phyloP scores from a whole-genome alignment of 768 basidiomycete species.

The Leccinum aurantiacum region DNA sequence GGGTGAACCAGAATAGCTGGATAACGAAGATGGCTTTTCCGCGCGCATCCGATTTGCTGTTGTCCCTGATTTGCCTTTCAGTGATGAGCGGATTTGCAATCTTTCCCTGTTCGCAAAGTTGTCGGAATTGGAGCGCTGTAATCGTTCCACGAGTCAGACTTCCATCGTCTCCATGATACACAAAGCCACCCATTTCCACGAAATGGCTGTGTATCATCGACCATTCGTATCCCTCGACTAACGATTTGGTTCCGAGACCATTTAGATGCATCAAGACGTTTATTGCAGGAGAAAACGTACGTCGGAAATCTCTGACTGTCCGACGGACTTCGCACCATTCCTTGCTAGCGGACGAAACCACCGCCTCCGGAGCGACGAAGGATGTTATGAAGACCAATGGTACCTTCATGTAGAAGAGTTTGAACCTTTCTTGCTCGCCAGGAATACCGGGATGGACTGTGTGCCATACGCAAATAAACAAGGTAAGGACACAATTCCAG shows the following conservation, averaged over 20 bases:
- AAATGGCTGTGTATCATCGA: not conserved
- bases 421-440: not conserved
- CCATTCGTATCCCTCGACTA: not conserved
- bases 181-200: not conserved
- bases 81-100: not conserved
- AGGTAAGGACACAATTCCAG: not conserved
- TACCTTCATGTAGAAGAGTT: not conserved
- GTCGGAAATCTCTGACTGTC: not conserved
- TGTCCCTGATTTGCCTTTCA: not conserved
- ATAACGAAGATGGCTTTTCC: not conserved
- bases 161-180: not conserved
- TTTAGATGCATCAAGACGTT: not conserved
- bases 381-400: not conserved
- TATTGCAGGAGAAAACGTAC: not conserved
- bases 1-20: not conserved
- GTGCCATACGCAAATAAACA: constrained; percentile 4
- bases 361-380: not conserved
- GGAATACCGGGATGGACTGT: constrained; percentile 1
- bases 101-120: not conserved
- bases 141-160: not conserved
- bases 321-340: not conserved
- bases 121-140: not conserved
- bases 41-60: not conserved
- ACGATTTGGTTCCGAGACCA: not conserved
- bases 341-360: not conserved